phyloP scores from a whole-genome alignment of 1,284 basidiomycete genomes.

The Cystobasidium slooffiae region DNA sequence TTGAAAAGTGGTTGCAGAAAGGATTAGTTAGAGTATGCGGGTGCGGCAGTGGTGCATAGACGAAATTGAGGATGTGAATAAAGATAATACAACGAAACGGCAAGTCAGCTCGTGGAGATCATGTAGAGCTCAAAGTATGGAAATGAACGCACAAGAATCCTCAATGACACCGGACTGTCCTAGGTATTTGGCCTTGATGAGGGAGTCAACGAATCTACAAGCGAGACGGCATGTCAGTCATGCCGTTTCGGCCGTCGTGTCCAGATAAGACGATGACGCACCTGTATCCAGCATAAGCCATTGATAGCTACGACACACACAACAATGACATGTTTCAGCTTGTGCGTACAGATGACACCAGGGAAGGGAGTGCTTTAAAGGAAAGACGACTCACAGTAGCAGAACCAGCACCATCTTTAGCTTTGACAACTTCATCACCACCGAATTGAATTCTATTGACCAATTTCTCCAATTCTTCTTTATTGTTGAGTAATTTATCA shows the following conservation, averaged over 20 bases:
- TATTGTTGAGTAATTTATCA: conserved; percentile 62
- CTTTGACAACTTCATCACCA: conserved; percentile 90
- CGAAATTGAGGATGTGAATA: too few species aligned
- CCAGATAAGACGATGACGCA: background rate
- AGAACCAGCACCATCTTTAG: conserved; percentile 82
- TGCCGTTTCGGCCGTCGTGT: background rate
- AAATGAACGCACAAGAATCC: conserved; percentile 43
- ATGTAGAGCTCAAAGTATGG: too few species aligned
- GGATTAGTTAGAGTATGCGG: too few species aligned
- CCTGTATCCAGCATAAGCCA: conserved; percentile 44
- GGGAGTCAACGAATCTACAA: conserved; percentile 74
- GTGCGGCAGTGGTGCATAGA: too few species aligned
- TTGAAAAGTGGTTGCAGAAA: too few species aligned
- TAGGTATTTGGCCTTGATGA: conserved; percentile 68
- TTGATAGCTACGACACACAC: conserved; percentile 35
- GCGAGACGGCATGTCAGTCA: background rate
- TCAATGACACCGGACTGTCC: conserved; percentile 79
- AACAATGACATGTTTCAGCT: background rate
- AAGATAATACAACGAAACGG: too few species aligned
- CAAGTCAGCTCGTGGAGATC: too few species aligned
- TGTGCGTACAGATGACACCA: background rate
- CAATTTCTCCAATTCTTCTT: conserved; percentile 63
- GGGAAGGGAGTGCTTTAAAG: conserved; percentile 6
- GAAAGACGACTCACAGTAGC: conserved; percentile 65
- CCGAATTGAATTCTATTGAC: conserved; percentile 94